Percentiles rank a stretch among this genome's conserved stretches.
Evolutionary conservation across 306 rosid species (phyloP).

Genomic region (Fragaria ananassa): DNA sequence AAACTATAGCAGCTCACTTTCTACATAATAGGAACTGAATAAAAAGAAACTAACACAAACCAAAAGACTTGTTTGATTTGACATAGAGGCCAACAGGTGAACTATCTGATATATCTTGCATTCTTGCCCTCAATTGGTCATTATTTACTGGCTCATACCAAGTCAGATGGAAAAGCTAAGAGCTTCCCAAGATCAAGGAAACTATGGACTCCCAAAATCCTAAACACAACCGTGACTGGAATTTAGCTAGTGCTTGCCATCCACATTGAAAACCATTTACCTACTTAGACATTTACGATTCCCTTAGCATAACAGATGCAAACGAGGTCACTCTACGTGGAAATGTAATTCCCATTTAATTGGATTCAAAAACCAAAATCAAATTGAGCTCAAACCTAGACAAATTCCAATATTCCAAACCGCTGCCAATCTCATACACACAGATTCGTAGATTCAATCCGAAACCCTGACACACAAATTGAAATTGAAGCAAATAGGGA

Average conservation of each 20-base stretch:
- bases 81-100: background rate
- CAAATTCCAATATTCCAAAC: background rate
- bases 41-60: background rate
- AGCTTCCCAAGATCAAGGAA: background rate
- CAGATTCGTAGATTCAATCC: background rate
- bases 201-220: background rate
- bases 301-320: background rate
- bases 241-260: background rate
- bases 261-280: background rate
- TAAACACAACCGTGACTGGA: background rate
- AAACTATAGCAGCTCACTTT: background rate
- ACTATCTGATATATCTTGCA: background rate
- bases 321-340: background rate
- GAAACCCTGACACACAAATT: background rate
- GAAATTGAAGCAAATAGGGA: background rate
- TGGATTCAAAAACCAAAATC: background rate
- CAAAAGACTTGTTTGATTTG: background rate
- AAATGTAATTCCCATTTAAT: background rate
- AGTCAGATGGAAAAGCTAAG: background rate
- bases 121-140: background rate
- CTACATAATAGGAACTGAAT: background rate
- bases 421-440: background rate
- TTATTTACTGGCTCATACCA: background rate
- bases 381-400: background rate
- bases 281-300: background rate